A percentile compares a stretch with the other conserved stretches of the same genome.
phyloP scores from a whole-genome alignment of 1,284 basidiomycete genomes.

The Leccinum pachyderme region DNA sequence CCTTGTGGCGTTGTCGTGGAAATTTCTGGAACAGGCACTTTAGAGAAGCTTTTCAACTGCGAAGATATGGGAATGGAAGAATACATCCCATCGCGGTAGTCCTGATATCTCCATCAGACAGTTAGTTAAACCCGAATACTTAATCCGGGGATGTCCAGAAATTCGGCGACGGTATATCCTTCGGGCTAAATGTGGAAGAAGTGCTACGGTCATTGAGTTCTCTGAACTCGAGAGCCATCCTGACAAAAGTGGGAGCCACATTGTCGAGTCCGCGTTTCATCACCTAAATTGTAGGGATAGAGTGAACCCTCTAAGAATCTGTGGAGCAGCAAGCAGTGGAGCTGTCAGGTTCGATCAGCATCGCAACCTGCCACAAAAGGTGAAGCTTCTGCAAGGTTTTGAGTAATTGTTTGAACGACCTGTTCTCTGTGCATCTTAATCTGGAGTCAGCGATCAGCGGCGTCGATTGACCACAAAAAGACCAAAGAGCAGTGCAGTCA shows the following conservation, averaged over 20 bases:
- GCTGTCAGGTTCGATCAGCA: constrained; percentile 38
- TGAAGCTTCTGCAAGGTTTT: constrained; percentile 88
- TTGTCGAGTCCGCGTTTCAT: constrained; percentile 87
- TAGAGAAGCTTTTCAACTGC: constrained; percentile 61
- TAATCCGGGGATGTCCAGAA: constrained; percentile 61
- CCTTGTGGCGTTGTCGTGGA: constrained; percentile 79
- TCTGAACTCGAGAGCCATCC: constrained; percentile 98
- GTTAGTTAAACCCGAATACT: constrained; percentile 53
- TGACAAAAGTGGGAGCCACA: constrained; percentile 90
- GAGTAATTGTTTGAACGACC: constrained; percentile 85
- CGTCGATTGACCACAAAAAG: constrained; percentile 3
- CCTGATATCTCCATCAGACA: background rate
- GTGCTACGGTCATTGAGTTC: constrained; percentile 63
- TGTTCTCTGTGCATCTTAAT: constrained; percentile 86
- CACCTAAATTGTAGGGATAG: constrained; percentile 91
- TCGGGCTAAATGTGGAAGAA: constrained; percentile 86
- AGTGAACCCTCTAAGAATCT: constrained; percentile 91
- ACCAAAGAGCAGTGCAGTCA: constrained; percentile 50
- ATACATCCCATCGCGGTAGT: constrained; percentile 1
- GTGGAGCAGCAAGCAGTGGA: constrained; percentile 35
- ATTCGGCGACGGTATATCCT: constrained; percentile 90
- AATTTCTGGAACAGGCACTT: constrained; percentile 79
- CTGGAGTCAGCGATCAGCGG: constrained; percentile 12
- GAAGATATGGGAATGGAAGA: constrained; percentile 76
- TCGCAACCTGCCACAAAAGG: constrained; percentile 78